Evolutionary conservation across 345 rosid species (phyloP).

Genomic region (Isatis tinctoria): DNA sequence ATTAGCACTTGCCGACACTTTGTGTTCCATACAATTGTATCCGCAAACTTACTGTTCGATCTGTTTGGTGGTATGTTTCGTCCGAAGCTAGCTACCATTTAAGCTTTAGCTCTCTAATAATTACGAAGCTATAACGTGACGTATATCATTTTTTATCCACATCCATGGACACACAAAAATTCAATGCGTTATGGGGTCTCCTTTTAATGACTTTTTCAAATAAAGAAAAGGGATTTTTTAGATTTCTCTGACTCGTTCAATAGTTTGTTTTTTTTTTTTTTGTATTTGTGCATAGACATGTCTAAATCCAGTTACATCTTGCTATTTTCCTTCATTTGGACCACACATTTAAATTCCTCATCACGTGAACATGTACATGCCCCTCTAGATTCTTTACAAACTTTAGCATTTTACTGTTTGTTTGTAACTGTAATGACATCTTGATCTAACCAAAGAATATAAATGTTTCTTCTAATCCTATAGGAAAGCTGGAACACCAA

Average conservation of each 20-base stretch:
- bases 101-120: no score
- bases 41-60: no score
- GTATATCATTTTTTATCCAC: not conserved
- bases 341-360: constrained; percentile 14
- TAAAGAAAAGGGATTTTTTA: constrained; percentile 5
- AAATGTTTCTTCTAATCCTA: not conserved
- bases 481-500: constrained; percentile 84
- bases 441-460: not conserved
- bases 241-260: constrained; percentile 11
- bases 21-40: no score
- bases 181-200: not conserved
- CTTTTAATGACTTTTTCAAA: not conserved
- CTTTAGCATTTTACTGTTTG: not conserved
- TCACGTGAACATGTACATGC: constrained; percentile 11
- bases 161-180: not conserved
- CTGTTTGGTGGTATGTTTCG: no score
- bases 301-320: constrained; percentile 1
- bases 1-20: not conserved
- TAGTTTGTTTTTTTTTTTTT: not conserved
- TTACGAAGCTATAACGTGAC: not conserved
- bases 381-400: not conserved
- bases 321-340: not conserved
- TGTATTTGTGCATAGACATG: constrained; percentile 5
- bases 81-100: no score
- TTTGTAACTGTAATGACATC: not conserved